A percentile compares a stretch with the other conserved stretches of the same genome.
phyloP scores from a whole-genome alignment of 768 basidiomycete genomes.

The Russula foetens region DNA sequence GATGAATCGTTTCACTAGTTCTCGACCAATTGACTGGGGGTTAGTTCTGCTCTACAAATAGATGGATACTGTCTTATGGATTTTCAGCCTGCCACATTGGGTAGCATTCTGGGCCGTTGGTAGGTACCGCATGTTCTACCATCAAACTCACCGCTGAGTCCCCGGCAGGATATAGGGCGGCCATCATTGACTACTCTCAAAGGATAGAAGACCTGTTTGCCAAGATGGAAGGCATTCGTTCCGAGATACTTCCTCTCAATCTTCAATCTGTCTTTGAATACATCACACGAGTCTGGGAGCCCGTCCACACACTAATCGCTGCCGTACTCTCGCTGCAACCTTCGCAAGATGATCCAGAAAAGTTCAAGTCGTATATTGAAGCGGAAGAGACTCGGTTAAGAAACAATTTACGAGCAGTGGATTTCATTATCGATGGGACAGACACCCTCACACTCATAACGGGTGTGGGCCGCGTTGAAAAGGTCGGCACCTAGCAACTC shows the following conservation, averaged over 20 bases:
- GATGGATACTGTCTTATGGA: not conserved
- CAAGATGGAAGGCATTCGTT: constrained; percentile 11
- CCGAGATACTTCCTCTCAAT: constrained; percentile 6
- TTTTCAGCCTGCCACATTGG: constrained; percentile 26
- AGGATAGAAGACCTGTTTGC: constrained; percentile 11
- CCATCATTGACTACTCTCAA: constrained; percentile 10
- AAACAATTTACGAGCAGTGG: constrained; percentile 22
- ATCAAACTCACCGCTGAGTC: not conserved
- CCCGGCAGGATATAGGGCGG: constrained; percentile 1
- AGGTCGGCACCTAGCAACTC: constrained; percentile 13
- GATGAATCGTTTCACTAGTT: constrained; percentile 27
- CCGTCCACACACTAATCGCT: not conserved
- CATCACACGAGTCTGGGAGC: not conserved
- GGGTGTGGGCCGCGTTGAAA: constrained; percentile 25
- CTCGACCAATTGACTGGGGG: constrained; percentile 26
- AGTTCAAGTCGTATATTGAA: constrained; percentile 21
- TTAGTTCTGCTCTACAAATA: not conserved
- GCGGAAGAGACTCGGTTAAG: constrained; percentile 24
- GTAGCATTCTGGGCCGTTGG: constrained; percentile 27
- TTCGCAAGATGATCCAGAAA: not conserved
- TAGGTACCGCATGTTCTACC: not conserved
- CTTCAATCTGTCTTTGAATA: not conserved
- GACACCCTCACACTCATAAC: constrained; percentile 26
- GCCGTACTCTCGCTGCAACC: not conserved
- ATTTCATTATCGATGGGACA: constrained; percentile 25